Percentiles rank a stretch among this genome's conserved stretches.
phyloP scores from a whole-genome alignment of 164 flowering plant species.

The Aristolochia contorta region DNA sequence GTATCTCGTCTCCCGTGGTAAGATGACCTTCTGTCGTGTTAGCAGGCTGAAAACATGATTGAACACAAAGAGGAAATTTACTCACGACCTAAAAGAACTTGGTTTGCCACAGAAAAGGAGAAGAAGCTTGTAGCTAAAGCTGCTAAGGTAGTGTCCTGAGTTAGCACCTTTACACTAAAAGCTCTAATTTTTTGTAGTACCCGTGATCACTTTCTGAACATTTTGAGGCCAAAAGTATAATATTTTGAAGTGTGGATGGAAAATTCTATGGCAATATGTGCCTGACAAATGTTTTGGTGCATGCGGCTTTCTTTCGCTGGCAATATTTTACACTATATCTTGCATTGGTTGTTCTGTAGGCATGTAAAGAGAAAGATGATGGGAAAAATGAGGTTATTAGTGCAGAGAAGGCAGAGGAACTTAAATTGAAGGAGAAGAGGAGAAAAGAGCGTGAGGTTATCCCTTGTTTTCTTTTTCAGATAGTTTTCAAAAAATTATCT shows the following conservation, averaged over 20 bases:
- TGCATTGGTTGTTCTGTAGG: conserved; percentile 22
- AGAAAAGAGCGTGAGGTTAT: conserved; percentile 33
- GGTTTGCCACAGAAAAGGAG: conserved; percentile 85
- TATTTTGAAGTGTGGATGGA: too few relatives aligned
- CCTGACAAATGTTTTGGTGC: neutral
- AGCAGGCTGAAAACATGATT: conserved; percentile 95
- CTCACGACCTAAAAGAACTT: conserved; percentile 90
- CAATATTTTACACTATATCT: neutral
- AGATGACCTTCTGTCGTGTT: neutral
- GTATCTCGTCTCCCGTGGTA: neutral
- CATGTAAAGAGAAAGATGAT: conserved; percentile 27
- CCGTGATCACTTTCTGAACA: neutral
- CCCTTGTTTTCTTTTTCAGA: neutral
- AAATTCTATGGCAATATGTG: too few relatives aligned
- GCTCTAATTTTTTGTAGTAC: neutral
- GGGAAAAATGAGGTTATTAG: conserved; percentile 50
- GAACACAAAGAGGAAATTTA: conserved; percentile 69
- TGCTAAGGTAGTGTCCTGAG: conserved; percentile 46
- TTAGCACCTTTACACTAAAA: neutral
- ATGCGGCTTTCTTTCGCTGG: neutral
- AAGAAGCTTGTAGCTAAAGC: conserved; percentile 55
- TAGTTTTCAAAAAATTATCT: neutral
- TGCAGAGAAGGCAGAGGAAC: conserved; percentile 77
- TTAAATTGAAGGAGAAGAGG: conserved; percentile 78
- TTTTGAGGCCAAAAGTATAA: too few relatives aligned